These are phyloP conservation scores for Rubroboletus satanas DNA, from an alignment of 768 basidiomycete genomes.

Conservation along the genomic window DNA sequence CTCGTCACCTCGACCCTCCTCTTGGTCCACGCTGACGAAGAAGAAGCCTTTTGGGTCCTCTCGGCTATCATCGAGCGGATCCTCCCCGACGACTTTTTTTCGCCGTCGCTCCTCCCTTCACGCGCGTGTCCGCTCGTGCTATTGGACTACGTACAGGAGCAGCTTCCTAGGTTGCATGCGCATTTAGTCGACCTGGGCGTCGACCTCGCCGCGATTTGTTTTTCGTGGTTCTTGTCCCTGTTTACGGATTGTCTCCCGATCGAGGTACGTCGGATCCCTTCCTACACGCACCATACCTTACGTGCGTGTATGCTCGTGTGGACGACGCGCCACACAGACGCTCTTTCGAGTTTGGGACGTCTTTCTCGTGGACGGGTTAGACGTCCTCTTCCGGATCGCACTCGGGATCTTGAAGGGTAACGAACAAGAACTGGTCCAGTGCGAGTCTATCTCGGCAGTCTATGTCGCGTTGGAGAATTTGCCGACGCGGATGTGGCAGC, in stretches of 20 bases:
- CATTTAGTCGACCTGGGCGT: slow-evolving; percentile 81
- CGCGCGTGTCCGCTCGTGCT: slow-evolving; percentile 92
- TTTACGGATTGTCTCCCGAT: slow-evolving; percentile 96
- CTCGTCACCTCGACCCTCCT: slow-evolving; percentile 92
- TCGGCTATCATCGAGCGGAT: slow-evolving; percentile 84
- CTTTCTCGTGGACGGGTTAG: slow-evolving; percentile 88
- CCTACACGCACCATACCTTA: not conserved
- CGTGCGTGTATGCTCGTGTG: not conserved
- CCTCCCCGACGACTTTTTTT: slow-evolving; percentile 91
- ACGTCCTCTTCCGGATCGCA: slow-evolving; percentile 87
- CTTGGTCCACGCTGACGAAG: slow-evolving; percentile 90
- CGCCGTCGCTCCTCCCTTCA: slow-evolving; percentile 86
- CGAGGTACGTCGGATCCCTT: slow-evolving; percentile 52
- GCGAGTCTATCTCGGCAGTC: slow-evolving; percentile 82
- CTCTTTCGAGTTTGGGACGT: slow-evolving; percentile 96
- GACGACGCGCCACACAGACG: slow-evolving; percentile 48
- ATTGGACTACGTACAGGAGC: slow-evolving; percentile 79
- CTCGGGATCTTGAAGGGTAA: slow-evolving; percentile 81
- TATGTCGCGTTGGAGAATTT: slow-evolving; percentile 87
- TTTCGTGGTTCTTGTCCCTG: slow-evolving; percentile 96
- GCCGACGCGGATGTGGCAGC: slow-evolving; percentile 91
- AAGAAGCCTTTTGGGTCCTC: slow-evolving; percentile 96
- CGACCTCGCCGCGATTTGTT: slow-evolving; percentile 91
- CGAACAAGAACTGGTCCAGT: slow-evolving; percentile 78
- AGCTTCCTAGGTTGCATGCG: slow-evolving; percentile 65